These are phyloP conservation scores for Xerocomus spinulosus DNA, from an alignment of 768 basidiomycete species.

Conservation along the genomic window DNA sequence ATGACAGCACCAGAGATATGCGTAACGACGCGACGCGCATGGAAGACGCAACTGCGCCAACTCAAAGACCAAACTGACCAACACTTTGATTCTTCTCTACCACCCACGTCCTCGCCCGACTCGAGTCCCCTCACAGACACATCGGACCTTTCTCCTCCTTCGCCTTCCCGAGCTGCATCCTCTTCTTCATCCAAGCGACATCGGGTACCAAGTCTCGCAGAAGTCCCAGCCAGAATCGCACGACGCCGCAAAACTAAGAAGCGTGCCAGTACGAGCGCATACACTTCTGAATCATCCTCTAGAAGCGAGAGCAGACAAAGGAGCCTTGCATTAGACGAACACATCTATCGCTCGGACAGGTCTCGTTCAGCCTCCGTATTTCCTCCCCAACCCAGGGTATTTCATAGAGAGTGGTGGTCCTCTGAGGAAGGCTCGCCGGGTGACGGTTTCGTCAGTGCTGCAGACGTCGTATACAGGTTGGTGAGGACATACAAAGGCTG, in stretches of 20 bases:
- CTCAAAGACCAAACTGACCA: constrained; percentile 1
- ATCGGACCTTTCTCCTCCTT: constrained; percentile 12
- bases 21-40: constrained; percentile 29
- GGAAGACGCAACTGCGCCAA: constrained; percentile 22
- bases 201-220: constrained; percentile 9
- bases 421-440: constrained; percentile 51
- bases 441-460: constrained; percentile 54
- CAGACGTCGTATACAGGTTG: constrained; percentile 55
- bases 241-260: constrained; percentile 25
- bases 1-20: constrained; percentile 20
- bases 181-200: constrained; percentile 26
- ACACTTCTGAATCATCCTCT: constrained; percentile 37
- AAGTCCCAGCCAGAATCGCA: not conserved
- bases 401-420: constrained; percentile 44
- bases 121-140: constrained; percentile 24
- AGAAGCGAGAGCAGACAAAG: constrained; percentile 41
- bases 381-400: constrained; percentile 28
- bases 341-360: constrained; percentile 51
- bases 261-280: constrained; percentile 14
- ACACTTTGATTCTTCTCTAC: constrained; percentile 1
- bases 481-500: constrained; percentile 68
- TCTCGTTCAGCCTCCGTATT: constrained; percentile 63
- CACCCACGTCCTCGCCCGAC: constrained; percentile 19
- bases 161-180: constrained; percentile 19
- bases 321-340: constrained; percentile 42